Base-by-base conservation (phyloP, 1,284 basidiomycete genomes). In the Austroboletus olivaceoglutinosus region DNA sequence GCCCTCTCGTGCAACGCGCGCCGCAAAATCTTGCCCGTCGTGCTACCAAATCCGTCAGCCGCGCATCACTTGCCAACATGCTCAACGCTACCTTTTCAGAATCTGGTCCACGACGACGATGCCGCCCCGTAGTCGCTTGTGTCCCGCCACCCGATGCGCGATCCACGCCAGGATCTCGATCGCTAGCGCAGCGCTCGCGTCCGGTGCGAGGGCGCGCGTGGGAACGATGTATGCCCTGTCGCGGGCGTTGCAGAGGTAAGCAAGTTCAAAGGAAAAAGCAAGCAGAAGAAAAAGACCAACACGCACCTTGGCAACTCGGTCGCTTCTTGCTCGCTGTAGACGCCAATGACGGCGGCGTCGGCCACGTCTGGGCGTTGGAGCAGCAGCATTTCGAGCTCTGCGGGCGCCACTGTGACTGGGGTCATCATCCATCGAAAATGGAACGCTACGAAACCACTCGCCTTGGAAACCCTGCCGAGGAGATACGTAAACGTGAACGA, bases 341-440 rank as follows among this genome's bases (percentile, higher is more conserved):
- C 70, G 2, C 88, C 86, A 48, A 92, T 84, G 5, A 93, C 87
- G 8, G 82, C 89, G 0, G 77, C 76, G 58, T 93, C 89, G 4
- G 80, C 81, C 22, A 91, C 74, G 3, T 85, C 78, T 0, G 86
- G 82, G 58, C 92, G 87, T 6, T 78, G 78, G 15, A 93, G 69
- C 2, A 93, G 77, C 0, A 91, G 68, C 33, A 79, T 77, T 63
- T 93, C 91, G 2, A 93, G 75, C 59, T 93, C 91, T 0, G 91
- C 90, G 1, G 91, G 91, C 0, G 91, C 82, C 15, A 93, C 91
- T 87, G 48, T n/a, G n/a, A n/a, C n/a, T n/a, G n/a, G n/a, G n/a
- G 30, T 48, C 4, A 22, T 7, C 8, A 21, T 21, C n/a, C 29
- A 31, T 52, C 33, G 47, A 29, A 33, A 16, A 40, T 30, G 45